Evolutionary conservation across 768 basidiomycete species (phyloP).

Genomic region (Mycena pura): DNA sequence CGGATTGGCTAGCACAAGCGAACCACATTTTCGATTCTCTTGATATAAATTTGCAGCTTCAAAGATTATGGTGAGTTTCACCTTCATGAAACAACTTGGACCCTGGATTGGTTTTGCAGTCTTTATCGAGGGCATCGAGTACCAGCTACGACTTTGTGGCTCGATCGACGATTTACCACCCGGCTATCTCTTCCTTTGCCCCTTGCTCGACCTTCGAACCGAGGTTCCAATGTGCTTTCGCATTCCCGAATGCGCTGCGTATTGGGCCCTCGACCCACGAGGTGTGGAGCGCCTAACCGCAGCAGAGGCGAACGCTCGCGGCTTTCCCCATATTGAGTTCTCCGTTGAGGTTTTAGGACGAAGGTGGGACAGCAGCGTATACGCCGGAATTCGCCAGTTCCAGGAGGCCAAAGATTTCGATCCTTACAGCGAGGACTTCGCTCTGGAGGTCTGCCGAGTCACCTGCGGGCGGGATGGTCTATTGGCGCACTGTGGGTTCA

Average conservation of each 20-base stretch:
- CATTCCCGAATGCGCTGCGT: background rate
- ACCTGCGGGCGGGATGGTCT: too few species aligned
- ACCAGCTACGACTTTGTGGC: background rate
- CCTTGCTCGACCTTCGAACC: background rate
- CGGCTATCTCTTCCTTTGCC: conserved; percentile 6
- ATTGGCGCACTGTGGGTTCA: too few species aligned
- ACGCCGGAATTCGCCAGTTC: background rate
- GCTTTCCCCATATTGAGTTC: background rate
- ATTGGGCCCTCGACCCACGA: conserved; percentile 7
- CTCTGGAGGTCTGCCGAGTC: background rate
- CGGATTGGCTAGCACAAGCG: background rate
- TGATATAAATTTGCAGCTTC: background rate
- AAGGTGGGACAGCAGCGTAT: background rate
- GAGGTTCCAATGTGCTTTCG: background rate
- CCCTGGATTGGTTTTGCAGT: background rate
- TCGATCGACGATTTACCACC: background rate
- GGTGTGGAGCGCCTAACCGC: background rate
- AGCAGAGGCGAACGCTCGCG: background rate
- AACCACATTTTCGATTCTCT: background rate
- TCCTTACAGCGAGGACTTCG: background rate
- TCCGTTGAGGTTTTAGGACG: background rate
- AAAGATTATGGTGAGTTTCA: background rate
- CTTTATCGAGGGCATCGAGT: background rate
- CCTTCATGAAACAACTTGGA: background rate
- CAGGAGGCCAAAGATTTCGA: background rate